Evolutionary conservation across 1,139 yeast genomes (phyloP), one percentile per base, ranked within the genome.

Genomic region (Dujonia santamariae): DNA sequence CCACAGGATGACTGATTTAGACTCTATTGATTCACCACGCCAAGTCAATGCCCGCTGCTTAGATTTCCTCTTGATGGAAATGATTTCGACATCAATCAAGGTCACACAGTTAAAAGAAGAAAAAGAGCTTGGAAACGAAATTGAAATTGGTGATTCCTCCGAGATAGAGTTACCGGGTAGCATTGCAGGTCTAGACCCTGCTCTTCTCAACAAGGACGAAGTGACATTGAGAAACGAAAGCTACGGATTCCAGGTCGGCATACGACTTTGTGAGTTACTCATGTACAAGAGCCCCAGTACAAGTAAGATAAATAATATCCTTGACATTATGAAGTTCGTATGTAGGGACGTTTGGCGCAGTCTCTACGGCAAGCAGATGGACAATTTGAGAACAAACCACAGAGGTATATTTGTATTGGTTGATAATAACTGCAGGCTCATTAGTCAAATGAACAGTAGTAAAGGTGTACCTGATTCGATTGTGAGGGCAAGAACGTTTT

Each of bases 301-400:
- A 61, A 62, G 35, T 39, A 71, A 71, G 42, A 63, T 77, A 36
- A 59, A 71, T 47, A 92, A 85, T 42, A 68, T 83, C 16, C 59
- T 90, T 31, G 92, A 86, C 45, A 75, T 88, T 33, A 85, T 90
- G 88, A 90, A 90, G 59, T 88, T 87, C 51, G 77, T 90, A 2
- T 88, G 97, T 57, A 75, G 95, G 33, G 97, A 92, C 48, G 83
- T 90, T 24, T 90, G 97, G 97, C 78, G 76, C 47, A 62, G 74
- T 34, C 54, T 90, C 26, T 88, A 79, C 59, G 77, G 80, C 31
- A 92, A 88, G 56, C 97, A 85, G 58, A 86, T 92, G 69, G 96
- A 88, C 56, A 88, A 87, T 50, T 67, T 92, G 41, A 74, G 95
- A 44, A 92, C 98, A 1, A 92, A 92, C 54, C 97, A 92, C 54